Base-by-base conservation (phyloP, 495 filamentous ascomycete species). In the Trichoderma erinaceum region DNA sequence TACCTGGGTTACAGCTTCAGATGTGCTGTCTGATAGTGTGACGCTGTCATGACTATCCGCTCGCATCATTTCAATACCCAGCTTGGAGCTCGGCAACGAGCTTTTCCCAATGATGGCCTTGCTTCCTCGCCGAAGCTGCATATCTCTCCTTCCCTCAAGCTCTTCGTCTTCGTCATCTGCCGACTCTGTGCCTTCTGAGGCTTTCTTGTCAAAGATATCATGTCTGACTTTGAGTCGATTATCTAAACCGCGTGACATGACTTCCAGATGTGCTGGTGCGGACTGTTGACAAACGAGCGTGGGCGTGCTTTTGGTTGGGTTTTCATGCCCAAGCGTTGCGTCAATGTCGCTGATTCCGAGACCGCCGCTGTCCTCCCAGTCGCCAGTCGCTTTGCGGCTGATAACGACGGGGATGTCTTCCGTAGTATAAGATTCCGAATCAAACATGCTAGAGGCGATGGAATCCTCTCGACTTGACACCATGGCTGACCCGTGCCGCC, bases 91-190 rank as follows among this genome's bases (percentile, higher is more conserved):
- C 43, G 81, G 81, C 32, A 80, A 72, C 21, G 70, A 73, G 15
- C 74, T 71, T 64, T 82, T 83, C 66, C 67, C 69, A n/a, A 79
- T 76, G 43, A 66, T n/a, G 25, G 65, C 41, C 21, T 46, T 46
- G 65, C 27, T 66, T 3, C 65, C 44, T 41, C 65, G 65, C 27
- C 65, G 48, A 43, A 76, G 75, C 25, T 78, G 79, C 15, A 87
- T 84, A 8, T 83, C 79, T 41, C 82, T 82, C 29, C 81, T 73
- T 67, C 85, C 80, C 11, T 90, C 91, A 13, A 96, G 85, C 72
- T 96, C 93, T 65, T 97, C 93, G 65, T 97, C 93, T 77, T 97
- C 93, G 72, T 97, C 93, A 72, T 96, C 93, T 0, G 92, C 92
- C 38, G 91, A 96, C 72, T 95, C 92, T 15, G 86, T 91, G 70